A percentile compares a stretch with the other conserved stretches of the same genome.
phyloP scores from a whole-genome alignment of 1,139 yeast species.

The Saccharomyces hybrid region DNA sequence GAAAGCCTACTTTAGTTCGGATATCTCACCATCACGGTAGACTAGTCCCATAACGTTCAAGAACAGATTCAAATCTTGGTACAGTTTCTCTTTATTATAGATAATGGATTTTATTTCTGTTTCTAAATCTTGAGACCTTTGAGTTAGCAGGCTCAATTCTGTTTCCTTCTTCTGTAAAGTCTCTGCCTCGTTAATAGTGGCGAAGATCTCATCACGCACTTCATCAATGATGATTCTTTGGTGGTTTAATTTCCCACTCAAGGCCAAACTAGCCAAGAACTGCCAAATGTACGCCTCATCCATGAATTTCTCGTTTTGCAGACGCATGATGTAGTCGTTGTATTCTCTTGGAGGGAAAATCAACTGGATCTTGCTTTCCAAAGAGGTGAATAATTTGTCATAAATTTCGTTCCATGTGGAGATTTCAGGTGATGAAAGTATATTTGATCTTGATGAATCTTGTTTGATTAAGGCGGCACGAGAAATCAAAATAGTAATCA shows the following conservation, averaged over 20 bases:
- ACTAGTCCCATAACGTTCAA: conserved; percentile 94
- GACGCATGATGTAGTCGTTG: conserved; percentile 17
- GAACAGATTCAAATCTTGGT: conserved; percentile 81
- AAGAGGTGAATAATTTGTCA: conserved; percentile 68
- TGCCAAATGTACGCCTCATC: conserved; percentile 95
- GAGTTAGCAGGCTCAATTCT: conserved; percentile 18
- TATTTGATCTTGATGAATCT: conserved; percentile 54
- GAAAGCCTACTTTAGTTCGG: conserved; percentile 33
- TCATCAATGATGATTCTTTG: conserved; percentile 94
- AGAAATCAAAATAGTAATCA: conserved; percentile 80
- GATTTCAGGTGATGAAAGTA: conserved; percentile 39
- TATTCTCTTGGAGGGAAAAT: conserved; percentile 69
- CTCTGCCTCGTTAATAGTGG: conserved; percentile 78
- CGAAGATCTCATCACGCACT: conserved; percentile 88
- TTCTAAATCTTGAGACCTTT: not conserved
- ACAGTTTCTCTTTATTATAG: conserved; percentile 53
- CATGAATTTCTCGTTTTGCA: conserved; percentile 29
- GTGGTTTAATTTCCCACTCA: conserved; percentile 88
- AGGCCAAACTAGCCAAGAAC: conserved; percentile 86
- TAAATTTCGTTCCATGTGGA: conserved; percentile 76
- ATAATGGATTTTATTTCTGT: conserved; percentile 41
- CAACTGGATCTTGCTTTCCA: conserved; percentile 70
- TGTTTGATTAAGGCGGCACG: conserved; percentile 91
- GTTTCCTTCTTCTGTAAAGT: conserved; percentile 37
- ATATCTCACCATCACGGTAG: conserved; percentile 54